Percentiles rank a stretch among this genome's conserved stretches.
These are phyloP conservation scores for Lagenidium giganteum DNA, from an alignment of 352 stramenopile species.

Conservation along the genomic window DNA sequence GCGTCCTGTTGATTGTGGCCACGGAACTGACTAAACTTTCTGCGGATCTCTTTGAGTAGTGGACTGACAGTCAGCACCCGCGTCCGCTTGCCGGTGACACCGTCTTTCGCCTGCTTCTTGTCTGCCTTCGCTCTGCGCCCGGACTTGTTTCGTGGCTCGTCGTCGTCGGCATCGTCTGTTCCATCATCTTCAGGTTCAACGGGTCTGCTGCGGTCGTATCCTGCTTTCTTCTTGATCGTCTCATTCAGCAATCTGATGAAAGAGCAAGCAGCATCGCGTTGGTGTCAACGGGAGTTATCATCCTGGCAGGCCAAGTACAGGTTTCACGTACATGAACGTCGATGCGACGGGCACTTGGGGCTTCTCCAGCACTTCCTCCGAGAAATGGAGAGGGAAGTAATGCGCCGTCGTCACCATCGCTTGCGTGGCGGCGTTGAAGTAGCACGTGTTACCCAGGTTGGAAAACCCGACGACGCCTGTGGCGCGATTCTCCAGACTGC, in stretches of 20 bases:
- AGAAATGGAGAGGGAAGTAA: slow-evolving; percentile 47
- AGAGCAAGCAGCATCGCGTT: too few species aligned
- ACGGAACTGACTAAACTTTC: slow-evolving; percentile 91
- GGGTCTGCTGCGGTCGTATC: slow-evolving; percentile 6
- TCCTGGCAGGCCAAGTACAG: too few species aligned
- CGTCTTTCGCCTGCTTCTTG: slow-evolving; percentile 15
- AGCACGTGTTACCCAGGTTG: slow-evolving; percentile 94
- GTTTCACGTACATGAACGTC: slow-evolving; percentile 44
- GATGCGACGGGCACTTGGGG: slow-evolving; percentile 87
- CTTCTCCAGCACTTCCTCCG: slow-evolving; percentile 43
- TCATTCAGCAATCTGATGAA: slow-evolving; percentile 61
- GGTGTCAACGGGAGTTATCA: too few species aligned
- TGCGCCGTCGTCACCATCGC: slow-evolving; percentile 88
- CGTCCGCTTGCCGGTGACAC: slow-evolving; percentile 21
- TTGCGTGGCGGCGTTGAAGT: slow-evolving; percentile 89
- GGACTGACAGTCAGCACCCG: slow-evolving; percentile 53
- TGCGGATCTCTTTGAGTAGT: slow-evolving; percentile 60
- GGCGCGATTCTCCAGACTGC: too few species aligned
- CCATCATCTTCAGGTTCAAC: background rate
- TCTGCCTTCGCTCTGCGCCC: too few species aligned
- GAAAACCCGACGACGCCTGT: slow-evolving; percentile 61
- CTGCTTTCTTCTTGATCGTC: slow-evolving; percentile 48
- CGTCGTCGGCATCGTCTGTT: slow-evolving; percentile 3
- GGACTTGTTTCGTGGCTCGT: too few species aligned
- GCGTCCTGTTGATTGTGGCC: slow-evolving; percentile 95